Evolutionary conservation across 2,329 filamentous ascomycete species (phyloP).

Genomic region (Sarocladium kiliense): DNA sequence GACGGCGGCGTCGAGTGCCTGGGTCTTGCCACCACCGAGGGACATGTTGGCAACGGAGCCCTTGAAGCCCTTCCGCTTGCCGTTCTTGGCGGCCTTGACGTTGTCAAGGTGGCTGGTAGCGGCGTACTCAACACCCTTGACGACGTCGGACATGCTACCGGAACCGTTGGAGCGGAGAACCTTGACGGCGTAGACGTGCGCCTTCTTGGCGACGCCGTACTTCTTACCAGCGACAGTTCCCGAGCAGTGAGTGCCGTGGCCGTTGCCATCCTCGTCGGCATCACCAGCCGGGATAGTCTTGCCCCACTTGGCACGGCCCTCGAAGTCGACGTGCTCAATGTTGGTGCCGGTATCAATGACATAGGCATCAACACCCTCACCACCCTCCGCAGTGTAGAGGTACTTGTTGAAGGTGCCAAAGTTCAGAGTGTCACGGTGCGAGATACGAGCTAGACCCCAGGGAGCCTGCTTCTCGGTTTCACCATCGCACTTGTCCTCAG

Average conservation of each 20-base stretch:
- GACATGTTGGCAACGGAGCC: conserved; percentile 99
- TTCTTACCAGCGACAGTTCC: conserved; percentile 97
- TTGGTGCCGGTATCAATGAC: conserved; percentile 98
- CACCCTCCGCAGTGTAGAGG: conserved; percentile 81
- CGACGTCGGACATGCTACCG: conserved; percentile 96
- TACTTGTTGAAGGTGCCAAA: conserved; percentile 99
- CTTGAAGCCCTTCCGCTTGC: conserved; percentile 96
- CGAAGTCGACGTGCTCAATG: conserved; percentile 89
- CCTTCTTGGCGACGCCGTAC: conserved; percentile 99
- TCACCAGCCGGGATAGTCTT: conserved; percentile 89
- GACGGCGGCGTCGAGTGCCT: conserved; percentile 83
- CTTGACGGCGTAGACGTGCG: conserved; percentile 94
- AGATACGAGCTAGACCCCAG: conserved; percentile 99
- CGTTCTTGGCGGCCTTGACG: conserved; percentile 72
- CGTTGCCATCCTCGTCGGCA: conserved; percentile 88
- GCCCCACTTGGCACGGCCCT: conserved; percentile 92
- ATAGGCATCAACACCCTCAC: conserved; percentile 97
- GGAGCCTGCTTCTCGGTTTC: conserved; percentile 85
- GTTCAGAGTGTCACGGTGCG: conserved; percentile 79
- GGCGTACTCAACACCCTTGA: conserved; percentile 96
- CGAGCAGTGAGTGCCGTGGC: conserved; percentile 98
- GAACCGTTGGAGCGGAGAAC: conserved; percentile 96
- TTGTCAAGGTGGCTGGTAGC: conserved; percentile 73
- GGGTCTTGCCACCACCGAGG: conserved; percentile 94
- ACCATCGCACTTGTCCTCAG: conserved; percentile 39